Evolutionary conservation across 257 asterid genomes (phyloP), one percentile per base, ranked within the genome.

Genomic region (Solanum virginianum): DNA sequence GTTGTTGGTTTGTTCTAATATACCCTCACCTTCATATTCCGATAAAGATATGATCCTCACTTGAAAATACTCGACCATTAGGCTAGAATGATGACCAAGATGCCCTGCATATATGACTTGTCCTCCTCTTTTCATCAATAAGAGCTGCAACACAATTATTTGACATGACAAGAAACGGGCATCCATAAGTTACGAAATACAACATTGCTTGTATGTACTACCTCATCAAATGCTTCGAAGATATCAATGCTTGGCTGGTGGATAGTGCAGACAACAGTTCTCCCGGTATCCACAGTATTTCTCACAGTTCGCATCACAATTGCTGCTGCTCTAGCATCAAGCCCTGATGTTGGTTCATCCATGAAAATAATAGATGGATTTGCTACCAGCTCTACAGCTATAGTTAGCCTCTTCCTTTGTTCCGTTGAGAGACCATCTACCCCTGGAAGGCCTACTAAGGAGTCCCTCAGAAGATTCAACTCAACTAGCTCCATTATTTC

Each of bases 41-140:
- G 26, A 24, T 47, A 51, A 83, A 3, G 49, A 79, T n/a, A 49
- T 45, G 75, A 79, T 29, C 86, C 96, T 91, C 88, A 95, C 98
- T 86, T 94, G 91, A 83, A 95, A 95, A 85, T 95, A 91, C 75
- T 91, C 92, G 13, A 93, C 84, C 85, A 95, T 87, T 81, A 85
- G 82, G 86, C 87, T 88, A 79, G 98, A 95, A 71, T 89, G 96
- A 84, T 91, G 93, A 41, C 98, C 98, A 55, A 95, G 98, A 82
- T 97, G 93, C 72, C 98, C 98, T 4, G 89, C 91, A 80, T 94
- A 94, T 47, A 89, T 89, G 20, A 91, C 95, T 84, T 92, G 98
- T 63, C 98, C 98, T 88, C 98, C 98, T 89, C 98, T 92, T 92
- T 94, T 95, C 98, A 95, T 91, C 91, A 95, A 68, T 89, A 95